Conservation (phyloP, 768 basidiomycete species). For the Obba rivulosa region DNA sequence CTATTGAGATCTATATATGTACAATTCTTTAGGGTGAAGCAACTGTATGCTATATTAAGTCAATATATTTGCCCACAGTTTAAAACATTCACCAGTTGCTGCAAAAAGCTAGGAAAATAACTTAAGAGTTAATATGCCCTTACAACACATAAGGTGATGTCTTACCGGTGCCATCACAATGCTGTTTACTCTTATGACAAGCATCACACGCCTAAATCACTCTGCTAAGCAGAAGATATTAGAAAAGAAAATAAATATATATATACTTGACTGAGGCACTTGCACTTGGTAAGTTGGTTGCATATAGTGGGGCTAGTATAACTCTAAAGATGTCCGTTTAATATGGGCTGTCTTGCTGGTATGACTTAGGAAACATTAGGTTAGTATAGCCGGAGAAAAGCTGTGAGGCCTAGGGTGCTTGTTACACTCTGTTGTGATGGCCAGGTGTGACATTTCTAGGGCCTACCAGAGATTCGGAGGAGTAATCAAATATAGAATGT, state of each 20-base stretch:
- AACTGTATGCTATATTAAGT: slow-evolving; percentile 37
- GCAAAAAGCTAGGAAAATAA: slow-evolving; percentile 51
- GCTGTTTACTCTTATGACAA: slow-evolving; percentile 80
- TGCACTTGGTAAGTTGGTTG: no score
- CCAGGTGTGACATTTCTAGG: no score
- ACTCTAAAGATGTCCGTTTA: no score
- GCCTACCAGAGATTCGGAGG: no score
- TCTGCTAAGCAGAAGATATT: neutral
- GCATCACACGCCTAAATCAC: slow-evolving; percentile 61
- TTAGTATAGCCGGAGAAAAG: no score
- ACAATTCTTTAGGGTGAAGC: slow-evolving; percentile 76
- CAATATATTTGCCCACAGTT: neutral
- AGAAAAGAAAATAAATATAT: neutral
- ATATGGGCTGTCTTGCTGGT: no score
- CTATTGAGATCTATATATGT: slow-evolving; percentile 78
- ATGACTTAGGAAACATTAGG: no score
- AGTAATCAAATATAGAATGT: no score
- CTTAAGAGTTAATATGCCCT: neutral
- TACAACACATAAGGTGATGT: slow-evolving; percentile 1
- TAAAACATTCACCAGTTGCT: slow-evolving; percentile 60
- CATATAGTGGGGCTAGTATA: no score
- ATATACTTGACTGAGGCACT: slow-evolving; percentile 46
- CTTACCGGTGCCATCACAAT: slow-evolving; percentile 78
- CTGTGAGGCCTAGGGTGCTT: no score
- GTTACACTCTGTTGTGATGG: no score